Percentiles rank a stretch among this genome's conserved stretches.
phyloP scores from a whole-genome alignment of 2,329 filamentous ascomycete genomes.

The Colletotrichum sp. region DNA sequence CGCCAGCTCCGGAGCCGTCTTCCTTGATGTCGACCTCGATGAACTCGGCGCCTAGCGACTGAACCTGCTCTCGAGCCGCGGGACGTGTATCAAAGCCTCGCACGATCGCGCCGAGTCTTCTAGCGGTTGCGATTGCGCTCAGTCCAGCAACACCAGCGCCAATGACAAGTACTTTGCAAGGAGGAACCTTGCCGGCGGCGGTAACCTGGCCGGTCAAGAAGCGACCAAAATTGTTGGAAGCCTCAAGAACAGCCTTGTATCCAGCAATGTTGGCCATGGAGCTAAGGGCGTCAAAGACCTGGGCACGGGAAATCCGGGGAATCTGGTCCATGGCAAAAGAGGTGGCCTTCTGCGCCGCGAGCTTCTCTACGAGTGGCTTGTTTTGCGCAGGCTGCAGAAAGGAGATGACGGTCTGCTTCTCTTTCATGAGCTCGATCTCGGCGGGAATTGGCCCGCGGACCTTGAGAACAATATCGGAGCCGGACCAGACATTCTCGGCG shows the following conservation, averaged over 20 bases:
- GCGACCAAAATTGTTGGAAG: conserved; percentile 86
- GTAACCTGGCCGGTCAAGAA: conserved; percentile 91
- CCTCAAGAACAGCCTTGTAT: conserved; percentile 90
- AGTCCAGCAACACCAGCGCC: conserved; percentile 89
- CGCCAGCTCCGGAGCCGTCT: conserved; percentile 82
- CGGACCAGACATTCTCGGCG: conserved; percentile 70
- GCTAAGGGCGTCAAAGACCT: conserved; percentile 86
- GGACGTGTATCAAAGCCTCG: conserved; percentile 89
- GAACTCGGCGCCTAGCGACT: conserved; percentile 89
- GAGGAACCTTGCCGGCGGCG: conserved; percentile 87
- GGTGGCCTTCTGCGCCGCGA: conserved; percentile 74
- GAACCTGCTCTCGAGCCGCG: conserved; percentile 87
- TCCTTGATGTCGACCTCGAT: conserved; percentile 86
- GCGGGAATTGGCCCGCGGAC: conserved; percentile 75
- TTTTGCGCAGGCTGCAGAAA: conserved; percentile 87
- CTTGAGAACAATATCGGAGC: conserved; percentile 82
- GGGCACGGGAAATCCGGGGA: conserved; percentile 85
- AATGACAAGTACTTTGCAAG: conserved; percentile 88
- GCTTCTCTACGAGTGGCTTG: conserved; percentile 72
- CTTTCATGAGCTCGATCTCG: conserved; percentile 71
- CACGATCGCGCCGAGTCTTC: conserved; percentile 86
- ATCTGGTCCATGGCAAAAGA: conserved; percentile 93
- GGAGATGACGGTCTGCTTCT: conserved; percentile 78
- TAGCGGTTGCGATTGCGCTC: conserved; percentile 85
- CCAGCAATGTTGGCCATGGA: conserved; percentile 96